Evolutionary conservation across 306 rosid species (phyloP).

Genomic region (Cicer bijugum): DNA sequence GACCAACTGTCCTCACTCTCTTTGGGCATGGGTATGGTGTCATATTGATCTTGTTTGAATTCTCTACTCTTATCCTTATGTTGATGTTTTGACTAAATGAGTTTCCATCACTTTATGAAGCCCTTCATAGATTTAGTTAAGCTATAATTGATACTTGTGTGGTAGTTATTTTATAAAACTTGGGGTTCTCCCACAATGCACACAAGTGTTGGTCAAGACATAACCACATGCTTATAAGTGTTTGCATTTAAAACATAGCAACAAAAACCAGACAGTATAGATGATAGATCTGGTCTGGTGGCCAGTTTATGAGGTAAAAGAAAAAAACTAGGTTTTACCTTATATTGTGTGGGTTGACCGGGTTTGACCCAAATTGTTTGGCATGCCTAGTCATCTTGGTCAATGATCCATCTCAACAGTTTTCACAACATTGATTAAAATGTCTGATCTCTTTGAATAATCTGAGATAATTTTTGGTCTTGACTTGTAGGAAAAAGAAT

Average conservation of each 20-base stretch:
- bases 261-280: neutral
- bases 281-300: neutral
- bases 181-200: slow-evolving; percentile 7
- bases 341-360: slow-evolving; percentile 17
- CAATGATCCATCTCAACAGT: neutral
- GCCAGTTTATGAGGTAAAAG: neutral
- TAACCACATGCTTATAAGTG: slow-evolving; percentile 20
- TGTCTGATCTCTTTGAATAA: slow-evolving; percentile 37
- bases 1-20: slow-evolving; percentile 8
- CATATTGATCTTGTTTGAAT: slow-evolving; percentile 31
- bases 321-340: slow-evolving; percentile 11
- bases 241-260: neutral
- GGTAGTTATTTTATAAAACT: neutral
- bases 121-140: slow-evolving; percentile 29
- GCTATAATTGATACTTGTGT: slow-evolving; percentile 26
- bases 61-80: slow-evolving; percentile 22
- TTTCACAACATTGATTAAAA: slow-evolving; percentile 29
- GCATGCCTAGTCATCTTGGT: slow-evolving; percentile 12
- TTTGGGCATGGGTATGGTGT: slow-evolving; percentile 9
- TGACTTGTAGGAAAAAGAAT: slow-evolving; percentile 48
- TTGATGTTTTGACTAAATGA: slow-evolving; percentile 11
- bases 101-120: slow-evolving; percentile 15
- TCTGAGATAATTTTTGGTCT: slow-evolving; percentile 36
- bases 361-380: neutral
- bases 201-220: neutral